Conservation (phyloP, 2,329 filamentous ascomycete species). For the Elsinoe batatas region DNA sequence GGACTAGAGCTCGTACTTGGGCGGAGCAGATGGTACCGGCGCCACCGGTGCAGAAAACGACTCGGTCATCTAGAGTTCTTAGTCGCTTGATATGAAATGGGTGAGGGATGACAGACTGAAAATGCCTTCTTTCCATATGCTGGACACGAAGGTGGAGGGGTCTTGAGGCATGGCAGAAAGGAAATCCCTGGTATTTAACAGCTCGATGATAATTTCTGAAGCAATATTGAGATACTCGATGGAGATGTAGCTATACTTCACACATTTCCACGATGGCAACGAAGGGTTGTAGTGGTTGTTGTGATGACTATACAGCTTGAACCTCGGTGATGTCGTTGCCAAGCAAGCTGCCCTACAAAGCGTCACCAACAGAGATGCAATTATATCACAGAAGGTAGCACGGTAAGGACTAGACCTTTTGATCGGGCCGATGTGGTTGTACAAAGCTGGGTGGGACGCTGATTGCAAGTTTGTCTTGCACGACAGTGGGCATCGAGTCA, state of each 20-base stretch:
- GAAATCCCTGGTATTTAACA: not conserved
- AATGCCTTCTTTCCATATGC: conserved; percentile 67
- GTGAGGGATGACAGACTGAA: conserved; percentile 51
- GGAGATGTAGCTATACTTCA: no score
- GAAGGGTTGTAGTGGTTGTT: not conserved
- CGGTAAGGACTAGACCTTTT: no score
- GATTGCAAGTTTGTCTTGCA: no score
- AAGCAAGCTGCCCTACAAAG: not conserved
- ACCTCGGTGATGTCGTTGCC: conserved; percentile 2
- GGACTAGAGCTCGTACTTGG: conserved; percentile 82
- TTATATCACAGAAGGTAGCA: no score
- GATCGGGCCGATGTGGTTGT: no score
- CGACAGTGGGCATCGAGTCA: no score
- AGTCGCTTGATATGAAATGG: conserved; percentile 1
- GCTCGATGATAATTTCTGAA: no score
- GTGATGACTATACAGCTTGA: not conserved
- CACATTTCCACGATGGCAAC: not conserved
- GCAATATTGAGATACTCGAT: no score
- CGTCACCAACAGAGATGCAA: no score
- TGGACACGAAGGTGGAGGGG: not conserved
- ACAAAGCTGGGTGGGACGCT: no score
- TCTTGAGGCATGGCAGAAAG: not conserved
- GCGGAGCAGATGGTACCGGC: conserved; percentile 89
- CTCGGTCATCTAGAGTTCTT: conserved; percentile 57
- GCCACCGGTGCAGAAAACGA: conserved; percentile 90